Conservation (phyloP, 2,329 filamentous ascomycete species). For the Calonectria multiphialidica region DNA sequence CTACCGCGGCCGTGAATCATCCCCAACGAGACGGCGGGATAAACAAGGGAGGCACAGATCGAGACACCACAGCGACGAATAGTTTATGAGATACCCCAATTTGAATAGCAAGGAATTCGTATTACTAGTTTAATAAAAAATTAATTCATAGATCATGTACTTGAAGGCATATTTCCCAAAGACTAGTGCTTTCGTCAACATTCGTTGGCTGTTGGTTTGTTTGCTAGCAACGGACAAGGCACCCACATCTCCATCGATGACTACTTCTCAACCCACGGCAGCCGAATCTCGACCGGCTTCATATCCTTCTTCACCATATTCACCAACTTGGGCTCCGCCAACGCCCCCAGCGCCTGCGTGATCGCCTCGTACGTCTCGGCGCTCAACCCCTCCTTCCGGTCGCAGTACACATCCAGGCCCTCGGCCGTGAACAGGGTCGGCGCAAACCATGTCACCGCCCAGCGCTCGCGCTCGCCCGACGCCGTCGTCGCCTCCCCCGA, state of each 20-base stretch:
- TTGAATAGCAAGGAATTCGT: neutral
- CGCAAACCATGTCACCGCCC: constrained; percentile 88
- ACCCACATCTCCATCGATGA: neutral
- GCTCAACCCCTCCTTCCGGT: constrained; percentile 70
- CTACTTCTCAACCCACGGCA: constrained; percentile 61
- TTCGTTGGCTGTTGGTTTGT: neutral
- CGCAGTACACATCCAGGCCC: constrained; percentile 83
- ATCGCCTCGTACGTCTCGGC: constrained; percentile 69
- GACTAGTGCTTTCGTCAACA: neutral
- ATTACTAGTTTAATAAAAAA: neutral
- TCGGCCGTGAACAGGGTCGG: constrained; percentile 87
- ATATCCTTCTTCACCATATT: constrained; percentile 62
- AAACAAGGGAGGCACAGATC: constrained; percentile 22
- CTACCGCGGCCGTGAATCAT: constrained; percentile 30
- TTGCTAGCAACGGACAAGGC: neutral
- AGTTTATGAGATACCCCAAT: constrained; percentile 32
- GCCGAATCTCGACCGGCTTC: constrained; percentile 61
- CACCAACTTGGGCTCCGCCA: constrained; percentile 67
- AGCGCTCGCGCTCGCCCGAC: constrained; percentile 64
- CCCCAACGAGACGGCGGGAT: constrained; percentile 23
- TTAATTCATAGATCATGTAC: neutral
- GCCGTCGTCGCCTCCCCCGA: constrained; percentile 70
- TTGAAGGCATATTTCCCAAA: neutral
- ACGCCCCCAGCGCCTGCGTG: constrained; percentile 59
- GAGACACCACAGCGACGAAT: constrained; percentile 21